Conservation (phyloP, 148 eudicot species). For the Fallopia convolvulus region DNA sequence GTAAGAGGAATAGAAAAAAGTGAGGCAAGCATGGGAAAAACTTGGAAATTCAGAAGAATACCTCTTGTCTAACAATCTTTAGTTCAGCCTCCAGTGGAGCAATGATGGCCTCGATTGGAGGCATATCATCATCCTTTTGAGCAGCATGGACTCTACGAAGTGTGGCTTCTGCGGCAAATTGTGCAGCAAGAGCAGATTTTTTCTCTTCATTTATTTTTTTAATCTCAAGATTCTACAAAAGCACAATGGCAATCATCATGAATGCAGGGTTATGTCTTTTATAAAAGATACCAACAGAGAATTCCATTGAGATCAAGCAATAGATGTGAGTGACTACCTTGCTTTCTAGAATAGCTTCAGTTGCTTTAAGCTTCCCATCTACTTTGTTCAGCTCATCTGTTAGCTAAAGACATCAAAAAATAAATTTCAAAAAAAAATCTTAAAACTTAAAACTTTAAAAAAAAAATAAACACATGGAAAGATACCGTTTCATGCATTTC, state of each 20-base stretch:
- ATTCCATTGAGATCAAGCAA: not conserved
- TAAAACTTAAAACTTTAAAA: not conserved
- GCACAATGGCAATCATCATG: constrained; percentile 5
- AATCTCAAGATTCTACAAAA: constrained; percentile 72
- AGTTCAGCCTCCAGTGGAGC: constrained; percentile 96
- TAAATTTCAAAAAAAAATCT: not conserved
- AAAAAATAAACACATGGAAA: not conserved
- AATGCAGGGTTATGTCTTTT: not conserved
- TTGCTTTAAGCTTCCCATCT: constrained; percentile 74
- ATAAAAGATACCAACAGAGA: not conserved
- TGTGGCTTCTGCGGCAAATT: constrained; percentile 98
- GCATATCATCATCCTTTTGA: constrained; percentile 93
- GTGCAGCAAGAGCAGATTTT: constrained; percentile 81
- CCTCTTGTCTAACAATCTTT: constrained; percentile 75
- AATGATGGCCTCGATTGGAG: constrained; percentile 92
- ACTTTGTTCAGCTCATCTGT: constrained; percentile 66
- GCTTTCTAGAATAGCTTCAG: constrained; percentile 75
- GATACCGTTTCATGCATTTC: not conserved
- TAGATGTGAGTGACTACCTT: constrained; percentile 43
- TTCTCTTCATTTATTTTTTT: constrained; percentile 86
- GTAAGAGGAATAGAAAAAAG: not conserved
- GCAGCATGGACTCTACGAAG: constrained; percentile 97
- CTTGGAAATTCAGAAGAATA: constrained; percentile 16
- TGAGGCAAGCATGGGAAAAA: not conserved
- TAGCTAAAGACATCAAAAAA: constrained; percentile 32